Conservation (phyloP, 164 flowering plant genomes). For the Annona squamosa region DNA sequence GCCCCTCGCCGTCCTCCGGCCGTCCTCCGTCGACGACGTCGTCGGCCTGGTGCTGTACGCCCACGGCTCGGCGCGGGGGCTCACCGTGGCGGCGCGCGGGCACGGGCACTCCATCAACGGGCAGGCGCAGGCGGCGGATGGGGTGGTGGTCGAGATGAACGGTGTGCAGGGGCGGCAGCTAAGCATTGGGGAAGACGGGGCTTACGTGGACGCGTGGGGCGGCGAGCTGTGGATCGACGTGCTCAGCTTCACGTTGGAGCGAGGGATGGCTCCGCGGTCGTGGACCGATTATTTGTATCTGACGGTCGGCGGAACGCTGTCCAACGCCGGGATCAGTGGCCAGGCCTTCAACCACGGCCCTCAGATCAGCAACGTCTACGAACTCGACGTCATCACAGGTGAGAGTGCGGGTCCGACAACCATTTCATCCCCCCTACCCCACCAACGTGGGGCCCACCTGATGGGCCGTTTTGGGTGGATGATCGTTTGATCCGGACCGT, state of each 20-base stretch:
- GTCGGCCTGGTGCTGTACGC: conserved; percentile 41
- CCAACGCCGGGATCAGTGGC: conserved; percentile 95
- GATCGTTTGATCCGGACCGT: neutral
- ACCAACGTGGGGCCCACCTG: neutral
- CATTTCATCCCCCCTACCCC: neutral
- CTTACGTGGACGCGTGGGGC: conserved; percentile 85
- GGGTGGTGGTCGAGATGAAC: conserved; percentile 73
- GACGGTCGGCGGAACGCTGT: conserved; percentile 88
- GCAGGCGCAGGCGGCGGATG: conserved; percentile 61
- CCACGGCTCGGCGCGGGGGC: conserved; percentile 33
- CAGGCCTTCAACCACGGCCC: conserved; percentile 96
- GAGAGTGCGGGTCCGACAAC: neutral
- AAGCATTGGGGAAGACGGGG: neutral
- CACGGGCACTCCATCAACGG: conserved; percentile 96
- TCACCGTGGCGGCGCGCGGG: conserved; percentile 74
- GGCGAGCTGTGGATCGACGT: conserved; percentile 96
- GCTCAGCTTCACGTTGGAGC: conserved; percentile 43
- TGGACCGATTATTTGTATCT: conserved; percentile 98
- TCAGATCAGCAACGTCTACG: conserved; percentile 76
- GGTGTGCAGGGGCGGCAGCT: conserved; percentile 10
- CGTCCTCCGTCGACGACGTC: conserved; percentile 53
- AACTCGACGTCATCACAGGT: conserved; percentile 96
- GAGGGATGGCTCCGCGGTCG: conserved; percentile 79
- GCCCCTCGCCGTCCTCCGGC: conserved; percentile 71
- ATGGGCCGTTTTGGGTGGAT: neutral